A percentile compares a stretch with the other conserved stretches of the same genome.
Conservation (phyloP, 306 rosid genomes). For the Cicer bijugum region DNA sequence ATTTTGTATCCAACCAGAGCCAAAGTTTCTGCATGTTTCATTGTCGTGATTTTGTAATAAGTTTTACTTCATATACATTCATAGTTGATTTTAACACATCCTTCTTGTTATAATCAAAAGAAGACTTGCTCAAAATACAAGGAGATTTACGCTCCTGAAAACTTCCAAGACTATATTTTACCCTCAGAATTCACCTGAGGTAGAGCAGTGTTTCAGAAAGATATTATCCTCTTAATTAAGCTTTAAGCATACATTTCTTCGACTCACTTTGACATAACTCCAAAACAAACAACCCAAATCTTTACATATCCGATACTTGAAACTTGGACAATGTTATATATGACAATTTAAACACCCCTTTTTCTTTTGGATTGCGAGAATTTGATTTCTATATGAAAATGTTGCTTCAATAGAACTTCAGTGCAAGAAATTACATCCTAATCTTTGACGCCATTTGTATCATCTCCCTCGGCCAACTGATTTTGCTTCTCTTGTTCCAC, state of each 20-base stretch:
- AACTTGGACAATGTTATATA: background rate
- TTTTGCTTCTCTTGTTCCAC: slow-evolving; percentile 87
- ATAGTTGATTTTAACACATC: background rate
- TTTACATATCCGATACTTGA: background rate
- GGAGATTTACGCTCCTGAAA: too few relatives aligned
- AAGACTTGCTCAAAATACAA: too few relatives aligned
- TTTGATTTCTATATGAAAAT: slow-evolving; percentile 10
- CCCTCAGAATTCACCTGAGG: background rate
- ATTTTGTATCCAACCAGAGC: too few relatives aligned
- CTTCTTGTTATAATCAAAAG: background rate
- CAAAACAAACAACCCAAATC: background rate
- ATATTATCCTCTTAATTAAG: background rate
- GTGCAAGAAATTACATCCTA: slow-evolving; percentile 37
- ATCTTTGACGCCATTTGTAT: slow-evolving; percentile 47
- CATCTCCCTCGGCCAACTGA: slow-evolving; percentile 69
- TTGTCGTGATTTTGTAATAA: background rate
- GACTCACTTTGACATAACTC: background rate
- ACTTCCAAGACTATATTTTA: too few relatives aligned
- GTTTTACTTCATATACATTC: background rate
- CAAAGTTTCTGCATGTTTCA: background rate
- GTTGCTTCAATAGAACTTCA: slow-evolving; percentile 16
- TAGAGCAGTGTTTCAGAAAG: background rate
- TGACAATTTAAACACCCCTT: background rate
- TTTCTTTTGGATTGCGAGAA: slow-evolving; percentile 6
- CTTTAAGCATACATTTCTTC: background rate